Evolutionary conservation across 208 protist genomes (phyloP), one percentile per base, ranked within the genome.

Genomic region (Tritrichomonas foetus): DNA sequence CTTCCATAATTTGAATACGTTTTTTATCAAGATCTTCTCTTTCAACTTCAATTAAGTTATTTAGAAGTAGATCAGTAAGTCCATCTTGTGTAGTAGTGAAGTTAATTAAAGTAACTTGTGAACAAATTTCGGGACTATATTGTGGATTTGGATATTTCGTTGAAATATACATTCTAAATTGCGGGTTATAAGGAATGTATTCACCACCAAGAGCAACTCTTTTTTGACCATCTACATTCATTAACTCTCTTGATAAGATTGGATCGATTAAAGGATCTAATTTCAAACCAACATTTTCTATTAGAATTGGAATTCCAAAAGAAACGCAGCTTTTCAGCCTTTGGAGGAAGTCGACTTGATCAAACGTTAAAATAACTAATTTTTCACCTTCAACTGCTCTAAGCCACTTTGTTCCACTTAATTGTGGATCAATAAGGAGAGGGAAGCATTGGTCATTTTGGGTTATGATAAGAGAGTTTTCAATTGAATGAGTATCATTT

Each of bases 21-120:
- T 97, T 97, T 96, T 98, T 97, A 95, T 99, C 98, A 22, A 99
- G 95, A 93, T 99, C 98, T 22, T 98, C 98, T 39, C 97, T 96
- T 95, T 99, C 98, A 94, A 98, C 97, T 95, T 97, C 98, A 47
- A 99, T 98, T 27, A 99, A 98, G 36, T 98, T 96, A 2, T 98
- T 98, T 30, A 99, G 96, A 92, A 99, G 96, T 97, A 99, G 98
- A 95, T 99, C 98, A 96, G 99, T 98, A 61, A 99, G 96, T 93
- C 98, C 98, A 27, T 97, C 97, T 94, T 98, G 97, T 20, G 98
- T 99, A 69, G 99, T 98, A 96, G 98, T 99, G 95, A 99, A 99
- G 96, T 99, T 99, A 95, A 99, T 98, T 50, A 99, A 95, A 2
- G 98, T 99, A 49, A 97, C 98, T 96, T 99, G 98, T 14, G 98